A percentile compares a stretch with the other conserved stretches of the same genome.
Conservation (phyloP, 495 filamentous ascomycete genomes). For the Neurospora africana region DNA sequence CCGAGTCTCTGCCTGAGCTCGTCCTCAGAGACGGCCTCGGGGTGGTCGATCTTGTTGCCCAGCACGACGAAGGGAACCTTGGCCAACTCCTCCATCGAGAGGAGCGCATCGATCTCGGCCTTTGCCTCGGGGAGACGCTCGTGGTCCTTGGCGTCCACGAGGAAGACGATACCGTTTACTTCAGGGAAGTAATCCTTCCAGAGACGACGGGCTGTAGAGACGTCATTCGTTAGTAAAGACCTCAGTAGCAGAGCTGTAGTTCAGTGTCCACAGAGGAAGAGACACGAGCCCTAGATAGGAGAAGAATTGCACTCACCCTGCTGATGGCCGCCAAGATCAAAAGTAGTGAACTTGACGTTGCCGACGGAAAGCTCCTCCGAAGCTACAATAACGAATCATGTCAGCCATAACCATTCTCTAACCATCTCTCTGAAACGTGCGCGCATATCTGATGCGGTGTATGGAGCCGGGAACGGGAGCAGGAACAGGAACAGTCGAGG, state of each 20-base stretch:
- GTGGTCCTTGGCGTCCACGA: conserved; percentile 93
- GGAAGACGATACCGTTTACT: conserved; percentile 94
- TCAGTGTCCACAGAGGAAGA: not conserved
- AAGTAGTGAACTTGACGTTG: conserved; percentile 93
- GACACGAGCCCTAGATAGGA: not conserved
- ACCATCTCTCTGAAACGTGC: conserved; percentile 6
- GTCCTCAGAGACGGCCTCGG: conserved; percentile 88
- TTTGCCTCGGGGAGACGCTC: conserved; percentile 91
- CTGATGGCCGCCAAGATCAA: conserved; percentile 93
- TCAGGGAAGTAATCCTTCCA: conserved; percentile 99
- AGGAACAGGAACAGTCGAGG: not conserved
- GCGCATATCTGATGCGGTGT: not conserved
- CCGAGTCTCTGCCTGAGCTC: conserved; percentile 83
- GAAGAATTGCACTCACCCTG: conserved; percentile 55
- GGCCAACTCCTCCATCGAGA: conserved; percentile 83
- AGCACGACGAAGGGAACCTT: conserved; percentile 94
- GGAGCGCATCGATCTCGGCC: conserved; percentile 87
- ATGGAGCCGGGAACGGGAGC: not conserved
- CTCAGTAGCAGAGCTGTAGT: not conserved
- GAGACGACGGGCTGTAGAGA: conserved; percentile 66
- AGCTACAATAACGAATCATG: conserved; percentile 36
- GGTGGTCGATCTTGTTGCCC: conserved; percentile 98
- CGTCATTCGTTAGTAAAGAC: not conserved
- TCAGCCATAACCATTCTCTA: conserved; percentile 11
- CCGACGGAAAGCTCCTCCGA: conserved; percentile 95